Percentiles rank a stretch among this genome's conserved stretches.
Conservation (phyloP, 495 filamentous ascomycete species). For the Xylaria cubensis region DNA sequence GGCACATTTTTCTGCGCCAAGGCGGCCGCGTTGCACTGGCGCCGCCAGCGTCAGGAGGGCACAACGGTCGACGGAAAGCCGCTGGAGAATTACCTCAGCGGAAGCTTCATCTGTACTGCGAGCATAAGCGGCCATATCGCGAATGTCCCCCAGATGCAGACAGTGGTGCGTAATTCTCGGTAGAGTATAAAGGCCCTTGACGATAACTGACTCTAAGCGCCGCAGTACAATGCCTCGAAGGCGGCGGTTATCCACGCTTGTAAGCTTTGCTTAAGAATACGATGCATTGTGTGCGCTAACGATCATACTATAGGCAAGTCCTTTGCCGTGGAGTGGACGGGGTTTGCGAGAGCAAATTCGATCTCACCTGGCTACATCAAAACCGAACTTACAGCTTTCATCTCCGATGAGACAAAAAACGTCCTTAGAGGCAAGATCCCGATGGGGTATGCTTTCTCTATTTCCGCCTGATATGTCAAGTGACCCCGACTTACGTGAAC, state of each 20-base stretch:
- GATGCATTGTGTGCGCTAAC: neutral
- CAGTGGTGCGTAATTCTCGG: constrained; percentile 45
- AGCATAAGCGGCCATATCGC: constrained; percentile 87
- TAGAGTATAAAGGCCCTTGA: neutral
- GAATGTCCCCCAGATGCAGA: constrained; percentile 86
- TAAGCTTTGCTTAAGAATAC: constrained; percentile 44
- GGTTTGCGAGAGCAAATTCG: constrained; percentile 82
- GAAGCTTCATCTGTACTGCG: constrained; percentile 80
- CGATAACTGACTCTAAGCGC: neutral
- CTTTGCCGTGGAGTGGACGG: constrained; percentile 85
- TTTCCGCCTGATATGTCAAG: neutral
- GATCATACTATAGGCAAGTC: constrained; percentile 59
- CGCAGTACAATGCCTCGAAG: constrained; percentile 84
- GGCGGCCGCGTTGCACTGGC: constrained; percentile 73
- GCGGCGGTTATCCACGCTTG: constrained; percentile 85
- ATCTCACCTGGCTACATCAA: constrained; percentile 88
- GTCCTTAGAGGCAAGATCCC: constrained; percentile 83
- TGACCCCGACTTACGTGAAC: constrained; percentile 15
- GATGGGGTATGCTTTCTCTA: constrained; percentile 65
- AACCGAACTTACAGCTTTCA: constrained; percentile 81
- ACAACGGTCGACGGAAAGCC: constrained; percentile 70
- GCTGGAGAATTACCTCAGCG: constrained; percentile 69
- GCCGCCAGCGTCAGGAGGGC: constrained; percentile 65
- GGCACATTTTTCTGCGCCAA: constrained; percentile 83
- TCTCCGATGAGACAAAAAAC: constrained; percentile 71